Conservation (phyloP, 176 grass and related monocot species). For the Triticum urartu region DNA sequence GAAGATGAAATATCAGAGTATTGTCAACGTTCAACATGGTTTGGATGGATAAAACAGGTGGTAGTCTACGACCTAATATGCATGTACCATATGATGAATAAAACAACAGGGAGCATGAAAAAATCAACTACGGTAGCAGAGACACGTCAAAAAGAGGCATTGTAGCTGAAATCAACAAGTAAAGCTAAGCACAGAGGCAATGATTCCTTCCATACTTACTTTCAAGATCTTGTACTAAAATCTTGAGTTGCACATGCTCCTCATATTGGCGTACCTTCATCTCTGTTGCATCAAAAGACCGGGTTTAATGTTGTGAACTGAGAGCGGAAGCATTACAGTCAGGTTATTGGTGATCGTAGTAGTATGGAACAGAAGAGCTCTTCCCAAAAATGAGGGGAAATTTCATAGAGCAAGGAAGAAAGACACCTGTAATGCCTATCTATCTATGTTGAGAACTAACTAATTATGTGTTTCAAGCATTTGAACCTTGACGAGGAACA, state of each 20-base stretch:
- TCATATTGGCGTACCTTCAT: constrained; percentile 62
- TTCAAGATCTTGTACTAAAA: constrained; percentile 74
- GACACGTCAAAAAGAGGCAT: background rate
- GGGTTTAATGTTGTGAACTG: constrained; percentile 27
- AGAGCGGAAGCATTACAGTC: background rate
- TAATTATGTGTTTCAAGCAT: no score
- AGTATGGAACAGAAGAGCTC: background rate
- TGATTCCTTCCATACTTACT: constrained; percentile 45
- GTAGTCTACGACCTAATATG: background rate
- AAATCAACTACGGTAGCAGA: constrained; percentile 3
- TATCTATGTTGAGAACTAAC: background rate
- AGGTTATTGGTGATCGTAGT: background rate
- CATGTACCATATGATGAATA: background rate
- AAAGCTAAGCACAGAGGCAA: background rate
- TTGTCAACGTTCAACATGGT: no score
- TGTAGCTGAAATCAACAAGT: constrained; percentile 11
- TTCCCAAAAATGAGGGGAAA: background rate
- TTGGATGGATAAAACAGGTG: background rate
- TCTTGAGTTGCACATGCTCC: constrained; percentile 78
- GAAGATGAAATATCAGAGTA: background rate
- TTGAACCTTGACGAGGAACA: background rate
- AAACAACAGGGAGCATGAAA: background rate
- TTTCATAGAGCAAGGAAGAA: background rate
- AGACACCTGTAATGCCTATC: background rate
- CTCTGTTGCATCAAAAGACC: constrained; percentile 46